Evolutionary conservation across 805 yeast genomes (phyloP), one percentile per base, ranked within the genome.

Genomic region (Candida coquimbonensis): DNA sequence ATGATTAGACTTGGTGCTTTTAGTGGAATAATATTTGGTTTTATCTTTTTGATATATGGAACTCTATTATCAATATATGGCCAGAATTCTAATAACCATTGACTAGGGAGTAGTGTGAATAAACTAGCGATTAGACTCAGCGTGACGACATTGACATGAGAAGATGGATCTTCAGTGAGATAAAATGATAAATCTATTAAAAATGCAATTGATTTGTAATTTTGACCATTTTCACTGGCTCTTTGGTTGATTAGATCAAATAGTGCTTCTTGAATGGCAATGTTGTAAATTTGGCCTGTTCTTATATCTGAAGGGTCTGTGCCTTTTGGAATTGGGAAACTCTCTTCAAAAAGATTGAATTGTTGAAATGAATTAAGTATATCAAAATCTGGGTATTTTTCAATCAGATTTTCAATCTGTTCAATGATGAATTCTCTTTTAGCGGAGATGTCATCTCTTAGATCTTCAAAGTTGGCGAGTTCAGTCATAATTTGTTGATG

Each of bases 61-160:
- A 36, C 40, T 40, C 63, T 45, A 7, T 16, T 11, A 3, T 55
- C 47, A n/a, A 59, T 44, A 36, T 36, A 57, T 0, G 53, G 38
- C 60, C 59, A 57, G 32, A 59, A 56, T 11, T 37, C 36, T 9
- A 59, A 33, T 2, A 57, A 41, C 54, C 53, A 49, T 7, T 48
- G 48, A 2, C 44, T 44, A 3, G 53, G 33, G 2, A 47, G 32
- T 13, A 43, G 51, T 4, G 29, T 44, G 13, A 59, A 31, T 4
- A 53, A 21, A 1, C 26, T 19, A 4, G 36, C 33, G 5, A 52
- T 14, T 16, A 57, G 32, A 27, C 49, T 34, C 17, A 51, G 7
- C 5, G 24, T 21, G 42, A 4, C 54, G 52, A 29, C 53, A 16
- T 37, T 56, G 55, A 21, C 36, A 33, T 12, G 39, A 42, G 12